Evolutionary conservation across 1,284 basidiomycete species (phyloP).

Genomic region (Ganoderma sinense): DNA sequence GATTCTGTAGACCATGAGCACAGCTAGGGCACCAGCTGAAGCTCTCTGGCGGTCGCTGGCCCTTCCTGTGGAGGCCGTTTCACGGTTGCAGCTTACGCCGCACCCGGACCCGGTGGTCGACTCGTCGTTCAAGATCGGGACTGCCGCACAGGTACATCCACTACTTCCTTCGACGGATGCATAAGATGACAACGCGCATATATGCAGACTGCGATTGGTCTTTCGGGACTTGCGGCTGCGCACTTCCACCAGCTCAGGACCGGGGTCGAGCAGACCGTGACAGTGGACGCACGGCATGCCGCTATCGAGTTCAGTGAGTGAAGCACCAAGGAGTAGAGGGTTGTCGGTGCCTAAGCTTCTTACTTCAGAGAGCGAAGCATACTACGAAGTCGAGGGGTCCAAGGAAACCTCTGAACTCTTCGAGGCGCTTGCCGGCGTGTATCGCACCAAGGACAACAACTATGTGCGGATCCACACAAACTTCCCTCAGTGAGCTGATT

Average conservation of each 20-base stretch:
- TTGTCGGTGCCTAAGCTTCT: too few species aligned
- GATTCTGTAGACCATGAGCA: constrained; percentile 5
- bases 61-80: constrained; percentile 46
- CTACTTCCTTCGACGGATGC: neutral
- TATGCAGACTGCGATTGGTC: constrained; percentile 56
- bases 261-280: constrained; percentile 54
- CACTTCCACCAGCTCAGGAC: constrained; percentile 58
- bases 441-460: constrained; percentile 56
- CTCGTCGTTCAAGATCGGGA: constrained; percentile 59
- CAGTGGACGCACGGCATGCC: constrained; percentile 64
- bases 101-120: constrained; percentile 52
- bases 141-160: constrained; percentile 52
- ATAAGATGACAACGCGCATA: neutral
- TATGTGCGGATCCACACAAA: constrained; percentile 69
- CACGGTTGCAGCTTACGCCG: constrained; percentile 45
- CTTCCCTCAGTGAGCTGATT: constrained; percentile 61
- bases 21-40: constrained; percentile 17
- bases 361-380: constrained; percentile 55
- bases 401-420: constrained; percentile 46
- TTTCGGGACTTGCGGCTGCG: constrained; percentile 61
- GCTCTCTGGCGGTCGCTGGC: constrained; percentile 47
- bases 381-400: constrained; percentile 54
- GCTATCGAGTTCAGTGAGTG: constrained; percentile 63
- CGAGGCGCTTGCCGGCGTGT: constrained; percentile 62
- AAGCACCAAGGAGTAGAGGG: neutral